Percentiles rank a stretch among this genome's conserved stretches.
Evolutionary conservation across 805 yeast species (phyloP).

Genomic region (Nakazawaea pomicola): DNA sequence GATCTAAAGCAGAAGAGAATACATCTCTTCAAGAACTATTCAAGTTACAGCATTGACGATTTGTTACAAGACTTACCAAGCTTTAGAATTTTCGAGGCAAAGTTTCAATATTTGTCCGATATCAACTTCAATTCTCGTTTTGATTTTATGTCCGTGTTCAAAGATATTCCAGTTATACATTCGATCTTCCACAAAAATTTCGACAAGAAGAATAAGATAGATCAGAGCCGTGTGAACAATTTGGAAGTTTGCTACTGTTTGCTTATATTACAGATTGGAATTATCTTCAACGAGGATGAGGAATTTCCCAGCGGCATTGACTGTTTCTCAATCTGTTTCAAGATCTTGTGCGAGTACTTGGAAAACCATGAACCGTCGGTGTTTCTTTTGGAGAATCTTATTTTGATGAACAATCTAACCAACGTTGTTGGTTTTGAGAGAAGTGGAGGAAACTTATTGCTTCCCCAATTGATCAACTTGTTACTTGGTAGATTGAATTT

Average conservation of each 20-base stretch:
- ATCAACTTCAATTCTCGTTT: constrained; percentile 1
- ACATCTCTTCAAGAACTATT: background rate
- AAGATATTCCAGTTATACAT: background rate
- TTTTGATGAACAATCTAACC: constrained; percentile 5
- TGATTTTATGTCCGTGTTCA: constrained; percentile 1
- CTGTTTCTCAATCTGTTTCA: background rate
- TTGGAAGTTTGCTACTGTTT: constrained; percentile 7
- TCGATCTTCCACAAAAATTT: constrained; percentile 4
- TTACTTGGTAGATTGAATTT: background rate
- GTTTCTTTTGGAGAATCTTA: constrained; percentile 6
- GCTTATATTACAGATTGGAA: constrained; percentile 3
- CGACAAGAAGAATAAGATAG: constrained; percentile 4
- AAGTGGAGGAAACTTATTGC: background rate
- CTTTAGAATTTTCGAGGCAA: constrained; percentile 4
- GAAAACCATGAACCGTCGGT: background rate
- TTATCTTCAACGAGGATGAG: constrained; percentile 5
- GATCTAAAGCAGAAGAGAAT: background rate
- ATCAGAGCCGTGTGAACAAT: background rate
- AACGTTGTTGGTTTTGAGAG: background rate
- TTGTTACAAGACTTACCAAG: constrained; percentile 2
- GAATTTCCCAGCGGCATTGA: background rate
- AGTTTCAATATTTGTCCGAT: constrained; percentile 8
- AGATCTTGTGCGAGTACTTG: background rate
- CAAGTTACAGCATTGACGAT: background rate
- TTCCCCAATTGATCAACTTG: background rate